phyloP scores from a whole-genome alignment of 1,139 yeast genomes.

The Taphrina wiesneri region DNA sequence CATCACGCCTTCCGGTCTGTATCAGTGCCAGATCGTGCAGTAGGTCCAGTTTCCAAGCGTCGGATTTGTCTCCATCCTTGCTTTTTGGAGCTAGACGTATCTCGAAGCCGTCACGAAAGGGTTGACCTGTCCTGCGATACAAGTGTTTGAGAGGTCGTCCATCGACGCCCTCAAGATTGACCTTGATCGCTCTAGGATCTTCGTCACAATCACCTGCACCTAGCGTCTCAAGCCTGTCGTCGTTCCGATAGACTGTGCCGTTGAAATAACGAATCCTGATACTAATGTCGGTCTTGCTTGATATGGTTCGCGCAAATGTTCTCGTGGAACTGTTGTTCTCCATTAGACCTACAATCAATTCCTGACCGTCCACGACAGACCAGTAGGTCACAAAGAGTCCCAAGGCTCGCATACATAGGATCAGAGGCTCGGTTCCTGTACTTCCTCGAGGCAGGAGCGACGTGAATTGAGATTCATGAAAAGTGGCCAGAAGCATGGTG shows the following conservation, averaged over 20 bases:
- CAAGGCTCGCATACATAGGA: neutral
- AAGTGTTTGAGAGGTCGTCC: neutral
- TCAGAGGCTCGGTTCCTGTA: neutral
- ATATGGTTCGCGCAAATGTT: neutral
- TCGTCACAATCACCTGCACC: neutral
- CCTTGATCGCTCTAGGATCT: neutral
- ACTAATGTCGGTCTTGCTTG: neutral
- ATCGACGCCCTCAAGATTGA: neutral
- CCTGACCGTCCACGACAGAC: neutral
- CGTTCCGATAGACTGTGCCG: slow-evolving; percentile 1
- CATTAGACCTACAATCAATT: neutral
- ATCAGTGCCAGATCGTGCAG: neutral
- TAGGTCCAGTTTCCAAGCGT: slow-evolving; percentile 3
- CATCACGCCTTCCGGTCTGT: neutral
- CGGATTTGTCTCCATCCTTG: neutral
- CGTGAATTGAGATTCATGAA: neutral
- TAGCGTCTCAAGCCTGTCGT: neutral
- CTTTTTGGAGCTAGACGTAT: neutral
- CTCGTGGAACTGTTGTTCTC: slow-evolving; percentile 1
- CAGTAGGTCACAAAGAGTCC: slow-evolving; percentile 1
- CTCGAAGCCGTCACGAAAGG: slow-evolving; percentile 4
- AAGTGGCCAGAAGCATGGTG: neutral
- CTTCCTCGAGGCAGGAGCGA: neutral
- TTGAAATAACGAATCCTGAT: neutral
- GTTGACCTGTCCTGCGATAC: neutral